Percentiles rank a stretch among this genome's conserved stretches.
Evolutionary conservation across 768 basidiomycete genomes (phyloP).

Genomic region (Xerocomus spinulosus): DNA sequence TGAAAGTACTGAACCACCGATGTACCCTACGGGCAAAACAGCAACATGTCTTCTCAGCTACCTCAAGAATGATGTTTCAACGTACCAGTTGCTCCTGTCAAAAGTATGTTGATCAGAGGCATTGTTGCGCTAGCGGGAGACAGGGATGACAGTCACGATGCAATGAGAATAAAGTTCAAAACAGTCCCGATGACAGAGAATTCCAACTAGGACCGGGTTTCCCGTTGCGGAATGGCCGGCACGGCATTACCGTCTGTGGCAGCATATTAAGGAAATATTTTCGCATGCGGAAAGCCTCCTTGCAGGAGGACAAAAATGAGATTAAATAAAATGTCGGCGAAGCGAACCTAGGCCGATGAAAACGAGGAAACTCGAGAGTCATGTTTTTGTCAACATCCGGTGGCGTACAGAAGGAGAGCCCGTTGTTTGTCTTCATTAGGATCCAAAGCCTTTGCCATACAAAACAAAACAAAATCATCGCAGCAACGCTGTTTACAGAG

Average conservation of each 20-base stretch:
- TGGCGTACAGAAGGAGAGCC: no score
- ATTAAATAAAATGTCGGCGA: no score
- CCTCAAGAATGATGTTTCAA: not conserved
- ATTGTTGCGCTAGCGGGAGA: slow-evolving; percentile 5
- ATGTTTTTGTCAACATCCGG: no score
- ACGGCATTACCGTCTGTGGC: not conserved
- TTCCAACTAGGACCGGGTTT: slow-evolving; percentile 1
- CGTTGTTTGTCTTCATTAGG: slow-evolving; percentile 25
- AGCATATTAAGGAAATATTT: no score
- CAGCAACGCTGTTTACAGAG: slow-evolving; percentile 12
- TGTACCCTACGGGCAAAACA: slow-evolving; percentile 39
- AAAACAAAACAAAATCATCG: slow-evolving; percentile 18
- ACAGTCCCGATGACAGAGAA: not conserved
- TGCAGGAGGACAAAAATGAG: no score
- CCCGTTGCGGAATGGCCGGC: not conserved
- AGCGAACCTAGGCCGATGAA: no score
- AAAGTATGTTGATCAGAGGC: slow-evolving; percentile 10
- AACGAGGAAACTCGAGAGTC: not conserved
- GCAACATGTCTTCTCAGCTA: not conserved
- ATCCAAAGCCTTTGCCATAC: slow-evolving; percentile 22
- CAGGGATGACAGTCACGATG: not conserved
- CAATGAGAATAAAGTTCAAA: no score
- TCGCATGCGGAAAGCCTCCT: no score
- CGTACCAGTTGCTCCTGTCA: slow-evolving; percentile 22
- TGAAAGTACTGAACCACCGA: slow-evolving; percentile 50